phyloP scores from a whole-genome alignment of 352 stramenopile species.

The Globisporangium sylvaticum region DNA sequence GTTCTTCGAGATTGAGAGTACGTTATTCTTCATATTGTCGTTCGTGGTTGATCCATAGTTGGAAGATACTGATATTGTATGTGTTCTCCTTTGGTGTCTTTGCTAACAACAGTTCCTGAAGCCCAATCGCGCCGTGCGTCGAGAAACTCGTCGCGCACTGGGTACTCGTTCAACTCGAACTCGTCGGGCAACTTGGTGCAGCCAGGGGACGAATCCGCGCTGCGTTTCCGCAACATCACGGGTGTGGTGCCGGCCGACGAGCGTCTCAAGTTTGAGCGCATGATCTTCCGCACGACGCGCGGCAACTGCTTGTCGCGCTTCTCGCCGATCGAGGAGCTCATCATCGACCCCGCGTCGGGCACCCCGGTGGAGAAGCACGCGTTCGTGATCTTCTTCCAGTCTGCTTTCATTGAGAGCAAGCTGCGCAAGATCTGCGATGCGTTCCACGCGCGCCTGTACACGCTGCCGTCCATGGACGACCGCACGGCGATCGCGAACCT shows the following conservation, averaged over 20 bases:
- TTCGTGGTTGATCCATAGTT: too few species aligned
- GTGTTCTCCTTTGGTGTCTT: not conserved
- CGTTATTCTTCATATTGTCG: conserved; percentile 11
- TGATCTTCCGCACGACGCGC: conserved; percentile 98
- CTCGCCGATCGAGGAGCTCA: conserved; percentile 91
- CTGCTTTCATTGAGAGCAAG: conserved; percentile 96
- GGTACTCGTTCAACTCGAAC: conserved; percentile 47
- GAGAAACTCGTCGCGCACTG: conserved; percentile 49
- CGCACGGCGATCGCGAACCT: conserved; percentile 78
- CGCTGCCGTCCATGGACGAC: conserved; percentile 94
- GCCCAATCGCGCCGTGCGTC: conserved; percentile 48
- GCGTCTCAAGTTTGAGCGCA: conserved; percentile 95
- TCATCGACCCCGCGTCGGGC: conserved; percentile 88
- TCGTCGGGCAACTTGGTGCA: conserved; percentile 10
- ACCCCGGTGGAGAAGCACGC: conserved; percentile 82
- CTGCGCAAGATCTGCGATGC: conserved; percentile 98
- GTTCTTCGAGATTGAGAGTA: conserved; percentile 85
- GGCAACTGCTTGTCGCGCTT: conserved; percentile 98
- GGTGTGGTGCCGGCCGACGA: conserved; percentile 93
- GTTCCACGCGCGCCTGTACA: conserved; percentile 96
- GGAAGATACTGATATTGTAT: not conserved
- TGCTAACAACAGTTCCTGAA: conserved; percentile 35
- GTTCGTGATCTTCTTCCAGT: conserved; percentile 97
- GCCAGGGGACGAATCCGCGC: conserved; percentile 34
- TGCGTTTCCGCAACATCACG: conserved; percentile 93